Evolutionary conservation across 2,329 filamentous ascomycete species (phyloP), one percentile per base, ranked within the genome.

Genomic region (Colletotrichum horii): DNA sequence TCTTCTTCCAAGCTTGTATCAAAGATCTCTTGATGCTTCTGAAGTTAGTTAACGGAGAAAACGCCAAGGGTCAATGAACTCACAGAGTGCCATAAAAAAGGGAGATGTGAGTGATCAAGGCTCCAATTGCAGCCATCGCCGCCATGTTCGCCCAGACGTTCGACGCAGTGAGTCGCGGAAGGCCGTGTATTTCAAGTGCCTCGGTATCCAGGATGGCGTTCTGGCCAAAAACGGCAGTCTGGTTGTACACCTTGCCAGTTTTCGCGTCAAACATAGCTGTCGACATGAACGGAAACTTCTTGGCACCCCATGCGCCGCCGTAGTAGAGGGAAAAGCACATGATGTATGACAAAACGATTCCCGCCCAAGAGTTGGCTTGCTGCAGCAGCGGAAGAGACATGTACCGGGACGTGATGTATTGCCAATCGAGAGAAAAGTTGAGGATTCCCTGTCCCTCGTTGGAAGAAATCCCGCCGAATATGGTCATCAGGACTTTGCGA

Each of bases 381-480:
- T 76, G 75, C 56, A 76, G 56, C 9, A 76, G 71, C 22, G 75
- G 66, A 14, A 76, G 71, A 3, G 75, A 76, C 75, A 76, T 76
- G 16, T 76, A 76, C 0, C 75, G 66, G 14, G 75, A 76, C 4
- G 75, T 76, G 67, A 88, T 85, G 77, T 87, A 87, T 64, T 86
- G 82, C 86, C 86, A 88, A 76, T 88, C 87, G 12, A 87, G 81
- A 12, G 81, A 86, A 66, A 86, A 75, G 14, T 79, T 81, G 4
- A 88, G 78, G 12, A 87, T 79, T 0, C 87, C 87, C 4, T 88
- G 81, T 6, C 86, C 81, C 52, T 83, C 81, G 74, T 83, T 82
- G 60, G 79, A 80, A 56, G 78, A 78, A 26, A 87, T 81, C n/a
- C 88, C 88, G 6, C 88, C 88, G 75, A 89, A 89, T n/a, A 89